A percentile compares a stretch with the other conserved stretches of the same genome.
Evolutionary conservation across 148 eudicot species (phyloP).

Genomic region (Cornus kousa): DNA sequence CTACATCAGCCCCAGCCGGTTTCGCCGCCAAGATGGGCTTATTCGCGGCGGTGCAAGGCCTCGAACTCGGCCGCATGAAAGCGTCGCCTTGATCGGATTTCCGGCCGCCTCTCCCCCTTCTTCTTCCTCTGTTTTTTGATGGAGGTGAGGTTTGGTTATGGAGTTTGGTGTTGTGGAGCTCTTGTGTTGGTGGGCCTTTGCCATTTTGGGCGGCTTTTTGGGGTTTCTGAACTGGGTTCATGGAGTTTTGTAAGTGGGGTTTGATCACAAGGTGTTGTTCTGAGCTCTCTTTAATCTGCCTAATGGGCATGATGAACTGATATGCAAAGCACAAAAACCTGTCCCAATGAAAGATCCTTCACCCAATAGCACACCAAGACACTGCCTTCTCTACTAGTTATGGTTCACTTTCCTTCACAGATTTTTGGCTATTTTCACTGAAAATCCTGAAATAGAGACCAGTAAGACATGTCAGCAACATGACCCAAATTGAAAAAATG

Average conservation of each 20-base stretch:
- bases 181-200: conserved; percentile 41
- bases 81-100: conserved; percentile 53
- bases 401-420: conserved; percentile 21
- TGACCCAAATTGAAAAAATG: conserved; percentile 9
- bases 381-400: conserved; percentile 16
- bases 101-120: conserved; percentile 63
- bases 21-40: conserved; percentile 21
- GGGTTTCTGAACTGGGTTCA: conserved; percentile 36
- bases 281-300: conserved; percentile 61
- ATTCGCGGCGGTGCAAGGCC: conserved; percentile 46
- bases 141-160: conserved; percentile 38
- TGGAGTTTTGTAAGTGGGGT: conserved; percentile 39
- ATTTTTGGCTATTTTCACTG: conserved; percentile 23
- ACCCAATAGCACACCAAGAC: conserved; percentile 25
- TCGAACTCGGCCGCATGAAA: conserved; percentile 51
- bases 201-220: conserved; percentile 44
- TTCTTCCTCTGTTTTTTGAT: conserved; percentile 53
- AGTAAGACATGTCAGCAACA: conserved; percentile 29
- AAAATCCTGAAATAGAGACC: conserved; percentile 25
- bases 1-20: conserved; percentile 12
- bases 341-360: conserved; percentile 10
- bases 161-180: conserved; percentile 26
- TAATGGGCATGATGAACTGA: conserved; percentile 49
- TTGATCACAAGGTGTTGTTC: conserved; percentile 58
- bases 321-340: background rate